A percentile compares a stretch with the other conserved stretches of the same genome.
Evolutionary conservation across 2,329 filamentous ascomycete species (phyloP).

Genomic region (Delphinella strobiligena): DNA sequence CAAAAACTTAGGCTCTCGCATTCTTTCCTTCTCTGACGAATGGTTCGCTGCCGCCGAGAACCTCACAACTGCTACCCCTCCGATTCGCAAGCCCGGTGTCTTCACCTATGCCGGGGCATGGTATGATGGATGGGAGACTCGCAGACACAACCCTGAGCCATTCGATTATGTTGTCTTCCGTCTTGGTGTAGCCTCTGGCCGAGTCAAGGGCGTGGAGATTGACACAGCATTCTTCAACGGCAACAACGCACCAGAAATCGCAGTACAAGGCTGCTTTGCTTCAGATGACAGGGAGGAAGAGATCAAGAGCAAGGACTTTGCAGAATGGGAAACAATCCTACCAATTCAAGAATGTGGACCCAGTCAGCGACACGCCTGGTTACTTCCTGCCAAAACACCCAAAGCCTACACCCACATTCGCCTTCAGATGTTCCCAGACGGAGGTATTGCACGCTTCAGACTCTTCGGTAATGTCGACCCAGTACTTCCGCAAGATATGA

Average conservation of each 20-base stretch:
- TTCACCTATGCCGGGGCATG: constrained; percentile 50
- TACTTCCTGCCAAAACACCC: constrained; percentile 41
- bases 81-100: constrained; percentile 44
- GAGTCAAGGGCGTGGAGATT: constrained; percentile 61
- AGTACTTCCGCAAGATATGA: constrained; percentile 56
- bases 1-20: constrained; percentile 36
- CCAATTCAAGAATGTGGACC: constrained; percentile 61
- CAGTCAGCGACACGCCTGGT: constrained; percentile 62
- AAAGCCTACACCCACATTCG: constrained; percentile 70
- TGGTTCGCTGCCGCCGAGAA: constrained; percentile 49
- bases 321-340: constrained; percentile 59
- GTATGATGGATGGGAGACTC: constrained; percentile 55
- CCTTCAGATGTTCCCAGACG: constrained; percentile 76
- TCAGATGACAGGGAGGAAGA: constrained; percentile 51
- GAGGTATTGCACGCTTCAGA: constrained; percentile 69
- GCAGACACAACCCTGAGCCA: constrained; percentile 45
- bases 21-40: constrained; percentile 48
- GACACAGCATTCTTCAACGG: constrained; percentile 74
- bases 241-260: constrained; percentile 70
- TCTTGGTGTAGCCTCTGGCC: constrained; percentile 54
- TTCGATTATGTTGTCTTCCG: constrained; percentile 50
- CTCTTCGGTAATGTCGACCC: constrained; percentile 66
- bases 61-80: constrained; percentile 44
- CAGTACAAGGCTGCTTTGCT: constrained; percentile 63
- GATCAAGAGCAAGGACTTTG: constrained; percentile 33